Evolutionary conservation across 768 basidiomycete species (phyloP).

Genomic region (Rhodosporidiobolus odoratus): DNA sequence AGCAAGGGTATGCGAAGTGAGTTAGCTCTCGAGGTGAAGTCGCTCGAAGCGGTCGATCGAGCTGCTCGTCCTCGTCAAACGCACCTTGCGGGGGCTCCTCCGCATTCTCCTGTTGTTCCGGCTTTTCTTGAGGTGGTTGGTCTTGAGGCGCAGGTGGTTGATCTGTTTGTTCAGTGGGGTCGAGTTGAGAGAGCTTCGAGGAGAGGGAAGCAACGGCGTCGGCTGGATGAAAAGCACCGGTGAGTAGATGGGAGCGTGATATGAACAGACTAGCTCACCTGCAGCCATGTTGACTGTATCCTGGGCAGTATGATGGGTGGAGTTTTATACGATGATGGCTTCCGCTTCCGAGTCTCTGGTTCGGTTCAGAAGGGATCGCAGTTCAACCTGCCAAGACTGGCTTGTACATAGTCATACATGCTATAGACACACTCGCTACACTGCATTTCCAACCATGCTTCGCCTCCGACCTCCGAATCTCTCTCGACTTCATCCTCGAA

Average conservation of each 20-base stretch:
- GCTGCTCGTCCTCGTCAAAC: neutral
- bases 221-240: neutral
- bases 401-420: neutral
- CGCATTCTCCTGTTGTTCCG: neutral
- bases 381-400: neutral
- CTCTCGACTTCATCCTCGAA: neutral
- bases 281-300: constrained; percentile 1
- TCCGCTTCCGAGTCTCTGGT: neutral
- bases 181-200: constrained; percentile 10
- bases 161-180: neutral
- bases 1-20: neutral
- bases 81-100: constrained; percentile 11
- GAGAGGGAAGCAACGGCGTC: constrained; percentile 34
- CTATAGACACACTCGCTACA: neutral
- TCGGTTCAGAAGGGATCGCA: neutral
- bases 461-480: neutral
- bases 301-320: neutral
- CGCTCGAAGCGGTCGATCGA: neutral
- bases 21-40: too few relatives aligned
- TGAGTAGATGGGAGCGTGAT: neutral
- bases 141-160: neutral
- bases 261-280: neutral
- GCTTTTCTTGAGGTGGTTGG: neutral
- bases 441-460: neutral
- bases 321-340: neutral